Conservation (phyloP, 305 asterid species). For the Fraxinus xanthoxyloides region DNA sequence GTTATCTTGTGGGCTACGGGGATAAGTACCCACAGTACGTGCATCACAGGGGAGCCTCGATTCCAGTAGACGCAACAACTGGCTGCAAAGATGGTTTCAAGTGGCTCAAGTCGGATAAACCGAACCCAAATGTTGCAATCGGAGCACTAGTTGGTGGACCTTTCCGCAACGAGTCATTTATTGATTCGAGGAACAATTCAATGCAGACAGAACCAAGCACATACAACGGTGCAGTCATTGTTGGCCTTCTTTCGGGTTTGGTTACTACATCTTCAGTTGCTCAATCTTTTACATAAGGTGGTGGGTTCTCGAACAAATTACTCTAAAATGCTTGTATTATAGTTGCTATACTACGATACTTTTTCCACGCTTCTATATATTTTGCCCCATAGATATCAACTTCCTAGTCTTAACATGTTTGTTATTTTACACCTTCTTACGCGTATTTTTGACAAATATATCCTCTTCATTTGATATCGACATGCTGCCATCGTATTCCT, state of each 20-base stretch:
- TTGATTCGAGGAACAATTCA: slow-evolving; percentile 84
- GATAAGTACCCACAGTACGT: slow-evolving; percentile 59
- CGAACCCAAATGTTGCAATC: slow-evolving; percentile 83
- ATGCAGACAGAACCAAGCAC: slow-evolving; percentile 94
- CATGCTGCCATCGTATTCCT: background rate
- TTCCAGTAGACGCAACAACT: slow-evolving; percentile 57
- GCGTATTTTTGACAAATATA: background rate
- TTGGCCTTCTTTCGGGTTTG: slow-evolving; percentile 85
- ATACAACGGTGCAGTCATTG: slow-evolving; percentile 71
- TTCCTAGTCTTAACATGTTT: background rate
- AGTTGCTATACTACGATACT: background rate
- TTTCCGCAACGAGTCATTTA: slow-evolving; percentile 65
- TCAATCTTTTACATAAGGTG: slow-evolving; percentile 54
- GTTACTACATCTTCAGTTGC: slow-evolving; percentile 85
- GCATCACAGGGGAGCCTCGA: slow-evolving; percentile 94
- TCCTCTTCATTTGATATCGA: background rate
- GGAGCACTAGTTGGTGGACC: slow-evolving; percentile 98
- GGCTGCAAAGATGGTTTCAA: slow-evolving; percentile 82
- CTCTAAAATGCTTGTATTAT: background rate
- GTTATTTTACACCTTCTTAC: background rate
- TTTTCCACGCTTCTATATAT: background rate
- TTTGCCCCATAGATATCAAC: background rate
- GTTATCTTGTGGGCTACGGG: slow-evolving; percentile 79
- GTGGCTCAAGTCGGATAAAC: slow-evolving; percentile 68
- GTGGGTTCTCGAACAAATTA: background rate